Base-by-base conservation (phyloP, 2,329 filamentous ascomycete genomes). In the Fusarium nygamai region DNA sequence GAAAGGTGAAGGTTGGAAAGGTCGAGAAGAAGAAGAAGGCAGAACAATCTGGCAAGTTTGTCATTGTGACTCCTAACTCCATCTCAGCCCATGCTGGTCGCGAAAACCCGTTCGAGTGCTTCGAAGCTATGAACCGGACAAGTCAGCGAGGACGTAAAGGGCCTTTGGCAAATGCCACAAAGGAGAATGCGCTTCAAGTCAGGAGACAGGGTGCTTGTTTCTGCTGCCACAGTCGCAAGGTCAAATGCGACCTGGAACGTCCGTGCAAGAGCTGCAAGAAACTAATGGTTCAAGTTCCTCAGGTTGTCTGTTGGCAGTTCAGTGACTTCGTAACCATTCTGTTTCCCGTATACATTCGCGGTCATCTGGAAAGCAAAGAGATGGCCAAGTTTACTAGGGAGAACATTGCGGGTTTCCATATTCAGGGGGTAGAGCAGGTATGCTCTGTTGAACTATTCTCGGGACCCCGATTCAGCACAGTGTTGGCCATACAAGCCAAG, bases 261-360 rank as follows among this genome's bases (percentile, higher is more conserved):
- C 88, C 88, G 1, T 90, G 88, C 80, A 85, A 85, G 78, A 89
- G 86, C 81, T 90, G 88, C 83, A 85, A 83, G 73, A 88, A 88
- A 79, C 83, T 90, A 61, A 83, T 84, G 61, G 78, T 83, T 5
- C 81, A 84, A 57, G 83, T 89, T 20, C 88, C 88, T 4, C 86
- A 88, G 74, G 85, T 88, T 27, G 83, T 90, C 31, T 90, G 88
- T 81, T 90, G 88, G 88, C 87, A 88, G 77, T 90, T 90, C 67
- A 83, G 85, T 46, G 88, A 90, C 76, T 90, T 90, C 67, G 69
- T 87, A 13, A 82, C 83, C 0, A 83, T 87, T 6, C 76, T 90
- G 33, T 90, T 90, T 64, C 88, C 88, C 9, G 81, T 82, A 14
- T 86, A 89, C 64, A 85, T 90, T 41, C 83, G 88, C 12, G 77